Conservation (phyloP, 129 eudicot species). For the Sambucus nigra region DNA sequence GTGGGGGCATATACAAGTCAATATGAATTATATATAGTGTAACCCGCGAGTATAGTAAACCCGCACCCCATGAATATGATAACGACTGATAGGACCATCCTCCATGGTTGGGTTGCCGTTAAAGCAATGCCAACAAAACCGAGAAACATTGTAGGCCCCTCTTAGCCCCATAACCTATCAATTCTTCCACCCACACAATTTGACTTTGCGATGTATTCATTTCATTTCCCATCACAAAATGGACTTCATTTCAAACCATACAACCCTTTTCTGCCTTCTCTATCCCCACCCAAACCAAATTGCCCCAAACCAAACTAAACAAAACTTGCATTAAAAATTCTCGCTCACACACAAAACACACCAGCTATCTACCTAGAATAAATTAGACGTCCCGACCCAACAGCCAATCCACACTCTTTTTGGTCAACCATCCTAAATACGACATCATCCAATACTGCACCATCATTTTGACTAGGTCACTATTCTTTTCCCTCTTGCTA, state of each 20-base stretch:
- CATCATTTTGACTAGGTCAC: constrained; percentile 16
- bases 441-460: constrained; percentile 1
- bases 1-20: too few relatives aligned
- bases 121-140: background rate
- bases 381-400: background rate
- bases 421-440: constrained; percentile 16
- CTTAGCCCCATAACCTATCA: background rate
- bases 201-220: too few relatives aligned
- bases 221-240: too few relatives aligned
- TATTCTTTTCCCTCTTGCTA: background rate
- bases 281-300: background rate
- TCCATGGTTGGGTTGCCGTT: background rate
- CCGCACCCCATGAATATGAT: too few relatives aligned
- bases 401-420: background rate
- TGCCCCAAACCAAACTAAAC: too few relatives aligned
- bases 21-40: too few relatives aligned
- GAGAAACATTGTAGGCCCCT: background rate
- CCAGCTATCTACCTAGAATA: background rate
- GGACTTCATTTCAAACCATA: too few relatives aligned
- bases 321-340: background rate
- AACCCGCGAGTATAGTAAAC: too few relatives aligned
- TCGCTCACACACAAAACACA: background rate
- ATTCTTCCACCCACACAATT: too few relatives aligned
- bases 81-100: too few relatives aligned
- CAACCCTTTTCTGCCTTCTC: too few relatives aligned